Percentiles rank a stretch among this genome's conserved stretches.
Evolutionary conservation across 2,329 filamentous ascomycete genomes (phyloP).

Genomic region (Fusarium armeniacum): DNA sequence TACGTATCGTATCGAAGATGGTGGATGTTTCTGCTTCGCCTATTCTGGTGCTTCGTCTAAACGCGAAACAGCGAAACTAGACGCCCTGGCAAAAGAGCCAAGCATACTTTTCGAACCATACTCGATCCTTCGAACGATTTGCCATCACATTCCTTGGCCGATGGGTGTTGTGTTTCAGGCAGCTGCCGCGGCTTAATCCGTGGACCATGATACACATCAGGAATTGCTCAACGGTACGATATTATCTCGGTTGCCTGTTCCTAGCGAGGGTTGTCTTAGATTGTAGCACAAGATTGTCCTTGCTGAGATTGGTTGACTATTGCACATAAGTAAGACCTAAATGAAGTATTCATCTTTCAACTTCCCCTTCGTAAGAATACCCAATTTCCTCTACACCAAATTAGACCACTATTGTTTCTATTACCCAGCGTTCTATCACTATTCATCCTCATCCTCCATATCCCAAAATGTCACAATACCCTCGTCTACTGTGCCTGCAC

Average conservation of each 20-base stretch:
- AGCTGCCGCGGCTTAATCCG: background rate
- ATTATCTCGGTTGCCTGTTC: background rate
- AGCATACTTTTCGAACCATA: background rate
- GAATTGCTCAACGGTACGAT: background rate
- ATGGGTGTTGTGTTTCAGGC: background rate
- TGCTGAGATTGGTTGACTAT: background rate
- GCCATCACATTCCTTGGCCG: background rate
- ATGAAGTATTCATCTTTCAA: background rate
- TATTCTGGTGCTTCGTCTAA: background rate
- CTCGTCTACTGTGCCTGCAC: slow-evolving; percentile 9
- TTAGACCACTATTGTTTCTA: background rate
- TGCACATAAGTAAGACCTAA: background rate
- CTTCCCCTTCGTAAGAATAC: background rate
- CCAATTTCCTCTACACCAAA: background rate
- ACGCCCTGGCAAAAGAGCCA: background rate
- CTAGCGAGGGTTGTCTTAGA: background rate
- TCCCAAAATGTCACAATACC: background rate
- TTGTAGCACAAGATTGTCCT: background rate
- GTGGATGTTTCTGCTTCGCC: background rate
- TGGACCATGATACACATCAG: background rate
- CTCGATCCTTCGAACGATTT: background rate
- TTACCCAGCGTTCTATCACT: background rate
- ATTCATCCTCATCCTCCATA: background rate
- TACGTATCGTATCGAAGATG: background rate
- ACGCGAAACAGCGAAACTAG: background rate